phyloP scores from a whole-genome alignment of 2,329 filamentous ascomycete genomes.

The Endothia cerciana region DNA sequence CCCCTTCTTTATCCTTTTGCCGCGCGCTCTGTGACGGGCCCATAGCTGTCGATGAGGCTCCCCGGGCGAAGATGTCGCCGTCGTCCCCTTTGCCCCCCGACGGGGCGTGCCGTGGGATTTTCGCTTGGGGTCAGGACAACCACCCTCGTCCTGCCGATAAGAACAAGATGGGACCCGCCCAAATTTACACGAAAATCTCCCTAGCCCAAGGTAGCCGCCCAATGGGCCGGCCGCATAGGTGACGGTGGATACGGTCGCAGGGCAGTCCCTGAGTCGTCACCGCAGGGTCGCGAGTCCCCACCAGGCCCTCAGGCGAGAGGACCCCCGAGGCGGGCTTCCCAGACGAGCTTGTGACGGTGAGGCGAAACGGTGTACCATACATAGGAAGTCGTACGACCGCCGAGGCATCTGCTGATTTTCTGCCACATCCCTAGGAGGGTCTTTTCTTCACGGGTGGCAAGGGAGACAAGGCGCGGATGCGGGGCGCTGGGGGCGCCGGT shows the following conservation, averaged over 20 bases:
- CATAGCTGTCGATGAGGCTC: no score
- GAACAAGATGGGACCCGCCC: slow-evolving; percentile 1
- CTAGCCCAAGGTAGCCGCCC: background rate
- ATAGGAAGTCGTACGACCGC: background rate
- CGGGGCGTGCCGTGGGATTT: slow-evolving; percentile 4
- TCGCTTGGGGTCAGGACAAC: no score
- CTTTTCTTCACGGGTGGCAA: background rate
- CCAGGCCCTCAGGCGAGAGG: background rate
- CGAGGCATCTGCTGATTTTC: background rate
- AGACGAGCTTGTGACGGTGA: background rate
- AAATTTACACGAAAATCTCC: background rate
- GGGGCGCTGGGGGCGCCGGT: background rate
- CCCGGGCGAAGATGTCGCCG: no score
- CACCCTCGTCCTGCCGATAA: background rate
- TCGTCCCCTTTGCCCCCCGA: background rate
- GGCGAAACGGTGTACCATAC: background rate
- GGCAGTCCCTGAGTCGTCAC: slow-evolving; percentile 2
- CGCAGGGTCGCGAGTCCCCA: background rate
- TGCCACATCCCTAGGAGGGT: background rate
- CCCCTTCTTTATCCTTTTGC: no score
- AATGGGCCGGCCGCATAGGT: background rate
- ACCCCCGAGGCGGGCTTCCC: background rate
- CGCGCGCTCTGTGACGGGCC: no score
- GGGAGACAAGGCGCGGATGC: no score
- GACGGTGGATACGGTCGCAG: background rate